Evolutionary conservation across 805 yeast species (phyloP), one percentile per base, ranked within the genome.

Genomic region (Candida schatavii): DNA sequence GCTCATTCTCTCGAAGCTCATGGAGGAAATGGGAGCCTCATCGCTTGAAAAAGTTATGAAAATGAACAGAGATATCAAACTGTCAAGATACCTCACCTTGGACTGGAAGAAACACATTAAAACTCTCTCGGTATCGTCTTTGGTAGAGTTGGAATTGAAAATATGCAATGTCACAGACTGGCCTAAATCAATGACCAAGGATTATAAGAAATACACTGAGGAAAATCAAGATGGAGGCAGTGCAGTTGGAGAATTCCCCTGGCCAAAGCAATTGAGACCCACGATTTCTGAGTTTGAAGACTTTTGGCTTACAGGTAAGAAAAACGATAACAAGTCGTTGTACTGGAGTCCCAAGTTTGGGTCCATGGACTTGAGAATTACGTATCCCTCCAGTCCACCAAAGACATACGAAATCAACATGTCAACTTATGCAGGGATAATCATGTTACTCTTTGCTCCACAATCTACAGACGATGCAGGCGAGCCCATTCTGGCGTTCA

Each of bases 261-360:
- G 75, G 75, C 66, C 74, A 2, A 46, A 61, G 14, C 66, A 60
- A 44, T 51, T 70, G 22, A 62, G 72, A 19, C 54, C 52, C 6
- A 62, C 70, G 2, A 64, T 70, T 36, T 47, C 50, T 32, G 57
- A 60, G 19, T 70, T 70, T 47, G 73, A 70, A 45, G 70, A 66
- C 41, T 70, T 54, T 47, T 70, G 75, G 75, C 50, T 51, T 36
- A 50, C 61, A 10, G 69, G 62, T 5, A 66, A 66, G 46, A 61
- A 63, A 39, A 69, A 70, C 46, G 68, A 65, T 37, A 70, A 64
- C 45, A 70, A 70, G 47, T 57, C 72, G 3, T 54, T 70, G 38
- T 68, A 54, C 42, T 93, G 97, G 97, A 82, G 88, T 28, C 87
- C 90, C 19, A 81, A 81, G 49, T 77, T 87, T 54, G 96, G 97